These are phyloP conservation scores for Nicotiana knightiana DNA, from an alignment of 257 asterid genomes.

Conservation along the genomic window DNA sequence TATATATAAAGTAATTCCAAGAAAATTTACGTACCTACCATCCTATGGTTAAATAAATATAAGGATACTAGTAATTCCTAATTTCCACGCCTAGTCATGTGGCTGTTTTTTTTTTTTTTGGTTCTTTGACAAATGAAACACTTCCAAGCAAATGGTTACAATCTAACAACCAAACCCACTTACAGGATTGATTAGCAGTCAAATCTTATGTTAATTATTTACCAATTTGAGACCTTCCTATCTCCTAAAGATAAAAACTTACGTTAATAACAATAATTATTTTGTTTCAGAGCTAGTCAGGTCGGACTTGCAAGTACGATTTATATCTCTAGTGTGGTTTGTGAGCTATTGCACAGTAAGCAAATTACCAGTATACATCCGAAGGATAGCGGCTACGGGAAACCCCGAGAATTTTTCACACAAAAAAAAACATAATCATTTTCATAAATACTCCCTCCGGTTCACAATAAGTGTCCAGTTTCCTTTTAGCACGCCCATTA, in stretches of 20 bases:
- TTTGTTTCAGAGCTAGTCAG: too few species aligned
- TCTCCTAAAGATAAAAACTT: background rate
- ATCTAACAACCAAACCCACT: background rate
- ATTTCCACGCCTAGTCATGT: background rate
- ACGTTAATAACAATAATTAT: too few species aligned
- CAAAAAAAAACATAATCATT: too few species aligned
- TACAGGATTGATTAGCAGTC: background rate
- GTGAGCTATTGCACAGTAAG: fast-evolving
- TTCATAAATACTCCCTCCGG: too few species aligned
- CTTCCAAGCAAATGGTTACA: slow-evolving; percentile 1
- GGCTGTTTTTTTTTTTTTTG: background rate
- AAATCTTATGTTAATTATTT: background rate
- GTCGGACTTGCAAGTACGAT: fast-evolving
- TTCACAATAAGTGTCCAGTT: too few species aligned
- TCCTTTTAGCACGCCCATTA: too few species aligned
- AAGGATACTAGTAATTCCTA: background rate
- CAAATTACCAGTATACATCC: too few species aligned
- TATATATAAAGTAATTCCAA: background rate
- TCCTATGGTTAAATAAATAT: background rate
- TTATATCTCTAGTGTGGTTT: too few species aligned
- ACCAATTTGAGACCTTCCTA: background rate
- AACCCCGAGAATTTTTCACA: too few species aligned
- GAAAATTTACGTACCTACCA: too few species aligned
- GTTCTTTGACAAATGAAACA: background rate
- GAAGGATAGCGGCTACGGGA: fast-evolving